phyloP scores from a whole-genome alignment of 768 basidiomycete species.

The Pholiota conissans region DNA sequence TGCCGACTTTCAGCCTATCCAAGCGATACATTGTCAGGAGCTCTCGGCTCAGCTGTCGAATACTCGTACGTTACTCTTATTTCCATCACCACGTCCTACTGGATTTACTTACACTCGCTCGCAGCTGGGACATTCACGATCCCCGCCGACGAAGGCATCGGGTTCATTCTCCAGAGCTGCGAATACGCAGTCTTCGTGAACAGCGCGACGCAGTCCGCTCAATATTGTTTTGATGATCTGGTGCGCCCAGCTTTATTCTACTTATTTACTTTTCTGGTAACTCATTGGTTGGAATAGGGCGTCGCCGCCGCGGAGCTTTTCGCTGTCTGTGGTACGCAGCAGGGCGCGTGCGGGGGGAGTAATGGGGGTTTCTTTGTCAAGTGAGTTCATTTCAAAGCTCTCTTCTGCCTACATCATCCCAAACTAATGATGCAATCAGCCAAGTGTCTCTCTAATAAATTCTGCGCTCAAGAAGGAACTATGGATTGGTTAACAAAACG shows the following conservation, averaged over 20 bases:
- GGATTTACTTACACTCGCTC: too few relatives aligned
- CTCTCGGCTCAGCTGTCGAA: slow-evolving; percentile 5
- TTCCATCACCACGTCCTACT: too few relatives aligned
- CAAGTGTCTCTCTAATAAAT: neutral
- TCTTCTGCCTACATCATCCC: neutral
- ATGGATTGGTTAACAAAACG: too few relatives aligned
- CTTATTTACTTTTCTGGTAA: neutral
- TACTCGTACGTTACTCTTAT: slow-evolving; percentile 2
- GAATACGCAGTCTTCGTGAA: slow-evolving; percentile 10
- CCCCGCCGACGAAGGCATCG: slow-evolving; percentile 9
- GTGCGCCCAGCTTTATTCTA: neutral
- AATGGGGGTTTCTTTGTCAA: slow-evolving; percentile 7
- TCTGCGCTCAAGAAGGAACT: too few relatives aligned
- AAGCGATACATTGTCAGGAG: slow-evolving; percentile 4
- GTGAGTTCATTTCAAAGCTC: slow-evolving; percentile 2
- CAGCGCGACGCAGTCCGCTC: neutral
- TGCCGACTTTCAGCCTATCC: slow-evolving; percentile 6
- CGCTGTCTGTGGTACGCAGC: slow-evolving; percentile 7
- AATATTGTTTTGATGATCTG: slow-evolving; percentile 15
- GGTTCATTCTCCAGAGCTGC: slow-evolving; percentile 14
- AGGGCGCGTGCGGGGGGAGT: slow-evolving; percentile 3
- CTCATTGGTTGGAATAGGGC: neutral
- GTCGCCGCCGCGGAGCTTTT: slow-evolving; percentile 4
- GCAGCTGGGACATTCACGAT: slow-evolving; percentile 10
- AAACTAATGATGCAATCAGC: neutral